Conservation (phyloP, 2,329 filamentous ascomycete species). For the Fusarium sulawesiense region DNA sequence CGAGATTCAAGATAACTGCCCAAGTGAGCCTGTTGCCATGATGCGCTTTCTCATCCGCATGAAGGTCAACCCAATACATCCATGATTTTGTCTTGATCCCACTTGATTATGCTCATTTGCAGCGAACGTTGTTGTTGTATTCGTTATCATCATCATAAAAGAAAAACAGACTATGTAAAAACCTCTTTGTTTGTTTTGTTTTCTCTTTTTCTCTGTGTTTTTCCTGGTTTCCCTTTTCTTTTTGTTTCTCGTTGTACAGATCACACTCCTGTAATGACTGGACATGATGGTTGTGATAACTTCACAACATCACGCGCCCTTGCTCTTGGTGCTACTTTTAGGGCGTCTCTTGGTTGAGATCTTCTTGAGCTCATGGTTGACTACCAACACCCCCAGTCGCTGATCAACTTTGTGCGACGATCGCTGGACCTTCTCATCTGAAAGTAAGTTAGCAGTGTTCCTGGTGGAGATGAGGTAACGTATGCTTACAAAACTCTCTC, state of each 20-base stretch:
- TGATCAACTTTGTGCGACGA: constrained; percentile 50
- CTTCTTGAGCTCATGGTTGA: constrained; percentile 56
- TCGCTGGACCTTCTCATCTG: constrained; percentile 50
- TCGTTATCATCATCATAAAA: constrained; percentile 32
- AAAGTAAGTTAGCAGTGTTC: constrained; percentile 31
- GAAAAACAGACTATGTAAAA: constrained; percentile 11
- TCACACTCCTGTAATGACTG: constrained; percentile 35
- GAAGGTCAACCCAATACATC: constrained; percentile 25
- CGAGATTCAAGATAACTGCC: constrained; percentile 50
- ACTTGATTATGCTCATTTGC: constrained; percentile 5
- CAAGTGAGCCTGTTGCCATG: constrained; percentile 44
- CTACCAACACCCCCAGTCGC: constrained; percentile 51
- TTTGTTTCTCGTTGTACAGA: constrained; percentile 14
- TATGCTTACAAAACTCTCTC: constrained; percentile 52
- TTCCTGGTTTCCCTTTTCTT: constrained; percentile 18
- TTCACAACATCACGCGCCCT: constrained; percentile 45
- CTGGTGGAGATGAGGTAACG: background rate
- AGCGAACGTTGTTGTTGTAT: constrained; percentile 39
- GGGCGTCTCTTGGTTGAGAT: constrained; percentile 50
- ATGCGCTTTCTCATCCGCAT: constrained; percentile 32
- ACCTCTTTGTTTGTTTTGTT: constrained; percentile 17
- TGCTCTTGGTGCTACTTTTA: constrained; percentile 46
- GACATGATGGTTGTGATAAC: constrained; percentile 16
- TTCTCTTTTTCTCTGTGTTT: constrained; percentile 24
- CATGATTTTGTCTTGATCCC: constrained; percentile 19